phyloP scores from a whole-genome alignment of 768 basidiomycete species.

The Boletus sp. region DNA sequence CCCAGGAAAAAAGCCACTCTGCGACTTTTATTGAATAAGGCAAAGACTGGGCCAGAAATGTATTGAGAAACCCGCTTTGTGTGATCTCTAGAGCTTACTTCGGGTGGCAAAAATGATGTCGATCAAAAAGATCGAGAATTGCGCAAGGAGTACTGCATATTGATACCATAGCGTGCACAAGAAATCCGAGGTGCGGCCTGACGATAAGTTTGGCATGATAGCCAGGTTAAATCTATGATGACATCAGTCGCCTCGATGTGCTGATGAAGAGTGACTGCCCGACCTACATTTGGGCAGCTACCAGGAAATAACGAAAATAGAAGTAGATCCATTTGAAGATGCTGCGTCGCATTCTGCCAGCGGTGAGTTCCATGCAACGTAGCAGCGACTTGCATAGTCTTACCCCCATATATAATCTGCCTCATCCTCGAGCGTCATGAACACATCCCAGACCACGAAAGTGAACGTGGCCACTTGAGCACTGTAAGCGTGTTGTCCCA shows the following conservation, averaged over 20 bases:
- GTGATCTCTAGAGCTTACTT: conserved; percentile 14
- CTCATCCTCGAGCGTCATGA: conserved; percentile 28
- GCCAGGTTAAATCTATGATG: conserved; percentile 7
- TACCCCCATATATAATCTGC: conserved; percentile 34
- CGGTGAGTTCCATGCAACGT: background rate
- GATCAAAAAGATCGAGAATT: conserved; percentile 16
- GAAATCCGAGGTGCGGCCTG: conserved; percentile 4
- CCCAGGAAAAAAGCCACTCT: conserved; percentile 21
- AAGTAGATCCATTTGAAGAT: conserved; percentile 14
- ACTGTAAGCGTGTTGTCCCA: background rate
- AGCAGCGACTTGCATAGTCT: background rate
- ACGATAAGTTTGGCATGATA: conserved; percentile 12
- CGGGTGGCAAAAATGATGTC: conserved; percentile 25
- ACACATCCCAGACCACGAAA: conserved; percentile 30
- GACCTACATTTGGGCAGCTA: conserved; percentile 11
- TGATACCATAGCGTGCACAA: conserved; percentile 14
- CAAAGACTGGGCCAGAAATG: conserved; percentile 14
- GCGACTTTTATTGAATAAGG: conserved; percentile 36
- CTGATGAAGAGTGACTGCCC: background rate
- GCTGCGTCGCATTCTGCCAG: conserved; percentile 10
- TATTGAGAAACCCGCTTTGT: background rate
- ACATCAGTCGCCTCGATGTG: background rate
- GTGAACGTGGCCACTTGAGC: conserved; percentile 23
- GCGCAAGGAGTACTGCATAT: background rate
- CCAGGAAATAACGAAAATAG: conserved; percentile 16